These are phyloP conservation scores for Alternaria sp. DNA, from an alignment of 2,329 filamentous ascomycete genomes.

Conservation along the genomic window DNA sequence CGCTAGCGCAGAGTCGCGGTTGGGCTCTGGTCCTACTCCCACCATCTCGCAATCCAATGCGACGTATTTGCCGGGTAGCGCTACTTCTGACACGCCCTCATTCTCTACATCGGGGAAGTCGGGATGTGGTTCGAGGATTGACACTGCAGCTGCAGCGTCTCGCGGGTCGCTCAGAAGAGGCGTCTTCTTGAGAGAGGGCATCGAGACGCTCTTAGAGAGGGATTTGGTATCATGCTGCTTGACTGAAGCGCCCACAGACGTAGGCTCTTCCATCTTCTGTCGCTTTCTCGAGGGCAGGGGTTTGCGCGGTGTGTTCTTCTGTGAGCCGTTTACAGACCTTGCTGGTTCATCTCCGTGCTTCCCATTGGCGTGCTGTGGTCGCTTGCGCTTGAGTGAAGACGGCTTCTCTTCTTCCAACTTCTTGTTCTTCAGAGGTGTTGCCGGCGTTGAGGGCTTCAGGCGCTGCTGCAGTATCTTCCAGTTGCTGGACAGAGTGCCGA, in stretches of 20 bases:
- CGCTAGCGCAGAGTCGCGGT: constrained; percentile 78
- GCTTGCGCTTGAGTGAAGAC: constrained; percentile 48
- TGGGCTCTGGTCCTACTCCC: constrained; percentile 73
- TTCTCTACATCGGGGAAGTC: constrained; percentile 54
- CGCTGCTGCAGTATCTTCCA: constrained; percentile 81
- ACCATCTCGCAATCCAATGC: constrained; percentile 99
- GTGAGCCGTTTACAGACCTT: constrained; percentile 49
- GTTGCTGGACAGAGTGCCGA: constrained; percentile 63
- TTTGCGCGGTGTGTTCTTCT: constrained; percentile 28
- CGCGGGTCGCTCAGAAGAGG: constrained; percentile 62
- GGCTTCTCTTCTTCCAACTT: constrained; percentile 35
- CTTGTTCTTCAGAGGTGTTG: constrained; percentile 39
- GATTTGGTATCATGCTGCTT: constrained; percentile 56
- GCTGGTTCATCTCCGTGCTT: constrained; percentile 21
- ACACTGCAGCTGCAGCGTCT: constrained; percentile 64
- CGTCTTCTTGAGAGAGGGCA: constrained; percentile 48
- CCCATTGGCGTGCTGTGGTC: constrained; percentile 32
- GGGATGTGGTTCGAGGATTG: constrained; percentile 57
- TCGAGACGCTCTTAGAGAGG: constrained; percentile 46
- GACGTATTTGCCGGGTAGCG: constrained; percentile 87
- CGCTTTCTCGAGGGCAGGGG: constrained; percentile 40
- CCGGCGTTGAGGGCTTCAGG: constrained; percentile 49
- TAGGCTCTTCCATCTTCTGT: constrained; percentile 51
- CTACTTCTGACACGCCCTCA: constrained; percentile 57
- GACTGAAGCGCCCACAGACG: constrained; percentile 43